phyloP scores from a whole-genome alignment of 1,284 basidiomycete species.

The Trichosporon faecale region DNA sequence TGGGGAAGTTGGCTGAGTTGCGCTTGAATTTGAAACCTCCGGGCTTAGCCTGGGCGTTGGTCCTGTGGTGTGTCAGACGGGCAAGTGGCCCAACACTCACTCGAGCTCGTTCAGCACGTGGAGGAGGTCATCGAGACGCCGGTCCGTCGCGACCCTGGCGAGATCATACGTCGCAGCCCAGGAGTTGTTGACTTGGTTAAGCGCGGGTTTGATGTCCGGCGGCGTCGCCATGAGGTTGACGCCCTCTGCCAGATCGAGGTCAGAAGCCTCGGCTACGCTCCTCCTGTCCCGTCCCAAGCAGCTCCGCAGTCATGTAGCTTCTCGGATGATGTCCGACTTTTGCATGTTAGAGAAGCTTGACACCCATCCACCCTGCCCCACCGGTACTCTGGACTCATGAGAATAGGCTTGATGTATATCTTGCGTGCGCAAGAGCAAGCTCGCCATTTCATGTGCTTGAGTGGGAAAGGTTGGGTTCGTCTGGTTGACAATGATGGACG shows the following conservation, averaged over 20 bases:
- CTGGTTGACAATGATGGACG: background rate
- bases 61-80: background rate
- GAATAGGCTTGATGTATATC: background rate
- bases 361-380: background rate
- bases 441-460: background rate
- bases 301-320: background rate
- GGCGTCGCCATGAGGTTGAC: too few relatives aligned
- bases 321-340: background rate
- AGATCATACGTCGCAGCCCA: background rate
- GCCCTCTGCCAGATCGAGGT: too few relatives aligned
- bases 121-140: background rate
- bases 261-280: too few relatives aligned
- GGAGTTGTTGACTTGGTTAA: background rate
- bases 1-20: background rate
- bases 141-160: background rate
- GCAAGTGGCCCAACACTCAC: background rate
- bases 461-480: background rate
- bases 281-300: background rate
- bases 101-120: background rate
- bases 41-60: background rate
- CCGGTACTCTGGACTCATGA: background rate
- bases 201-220: background rate
- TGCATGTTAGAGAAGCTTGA: background rate
- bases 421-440: background rate
- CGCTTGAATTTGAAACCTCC: background rate